A percentile compares a stretch with the other conserved stretches of the same genome.
Evolutionary conservation across 2,329 filamentous ascomycete species (phyloP).

Genomic region (Cladophialophora yegresii): DNA sequence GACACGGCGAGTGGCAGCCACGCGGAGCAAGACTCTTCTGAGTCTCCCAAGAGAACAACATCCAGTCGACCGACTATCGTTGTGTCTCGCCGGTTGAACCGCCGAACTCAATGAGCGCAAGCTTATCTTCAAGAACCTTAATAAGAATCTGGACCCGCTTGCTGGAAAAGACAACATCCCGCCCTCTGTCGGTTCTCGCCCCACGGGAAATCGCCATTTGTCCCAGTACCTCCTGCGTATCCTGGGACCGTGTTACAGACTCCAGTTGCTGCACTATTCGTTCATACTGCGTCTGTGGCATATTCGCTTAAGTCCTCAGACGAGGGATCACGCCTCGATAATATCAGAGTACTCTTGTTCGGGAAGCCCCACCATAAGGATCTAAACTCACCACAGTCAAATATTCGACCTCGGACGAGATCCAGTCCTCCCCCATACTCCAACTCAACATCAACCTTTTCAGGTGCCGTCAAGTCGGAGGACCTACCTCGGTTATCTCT

Average conservation of each 20-base stretch:
- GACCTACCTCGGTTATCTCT: not conserved
- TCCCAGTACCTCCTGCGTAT: not conserved
- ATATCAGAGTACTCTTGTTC: not conserved
- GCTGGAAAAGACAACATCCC: not conserved
- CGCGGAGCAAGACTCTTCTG: slow-evolving; percentile 15
- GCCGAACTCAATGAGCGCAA: not conserved
- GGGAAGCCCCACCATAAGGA: slow-evolving; percentile 2
- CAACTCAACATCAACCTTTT: not conserved
- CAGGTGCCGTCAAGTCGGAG: not conserved
- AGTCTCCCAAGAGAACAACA: slow-evolving; percentile 1
- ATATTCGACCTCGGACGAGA: not conserved
- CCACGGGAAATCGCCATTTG: not conserved
- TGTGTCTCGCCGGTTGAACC: not conserved
- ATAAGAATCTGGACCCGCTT: slow-evolving; percentile 14
- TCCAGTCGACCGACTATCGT: not conserved
- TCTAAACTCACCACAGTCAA: not conserved
- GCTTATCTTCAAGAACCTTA: slow-evolving; percentile 13
- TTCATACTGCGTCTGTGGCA: not conserved
- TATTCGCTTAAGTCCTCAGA: not conserved
- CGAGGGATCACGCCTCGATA: not conserved
- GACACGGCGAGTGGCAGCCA: slow-evolving; percentile 20
- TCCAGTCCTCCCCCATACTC: not conserved
- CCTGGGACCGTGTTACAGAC: too few species aligned
- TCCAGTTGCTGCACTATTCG: not conserved
- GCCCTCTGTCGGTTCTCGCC: slow-evolving; percentile 3